Evolutionary conservation across 75 land plant species (phyloP).

Genomic region (Adiantum capillusveneris): DNA sequence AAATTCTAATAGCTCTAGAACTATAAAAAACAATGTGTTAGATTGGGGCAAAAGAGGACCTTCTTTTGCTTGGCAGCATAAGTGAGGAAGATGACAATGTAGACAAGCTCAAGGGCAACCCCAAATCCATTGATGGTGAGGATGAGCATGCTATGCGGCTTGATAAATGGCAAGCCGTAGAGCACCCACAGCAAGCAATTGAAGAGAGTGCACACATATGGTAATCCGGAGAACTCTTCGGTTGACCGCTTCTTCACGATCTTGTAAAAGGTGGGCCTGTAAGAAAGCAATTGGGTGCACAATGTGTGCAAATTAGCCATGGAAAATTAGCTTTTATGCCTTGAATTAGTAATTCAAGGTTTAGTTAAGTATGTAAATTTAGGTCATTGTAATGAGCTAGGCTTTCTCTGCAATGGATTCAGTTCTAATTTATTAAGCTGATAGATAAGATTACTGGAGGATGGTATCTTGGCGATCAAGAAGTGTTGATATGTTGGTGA

Average conservation of each 20-base stretch:
- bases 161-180: slow-evolving; percentile 74
- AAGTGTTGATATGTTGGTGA: too few species aligned
- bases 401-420: too few species aligned
- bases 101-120: slow-evolving; percentile 43
- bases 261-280: slow-evolving; percentile 64
- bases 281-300: too few species aligned
- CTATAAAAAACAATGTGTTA: background rate
- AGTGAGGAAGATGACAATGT: slow-evolving; percentile 48
- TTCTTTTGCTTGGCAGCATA: slow-evolving; percentile 37
- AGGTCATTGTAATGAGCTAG: too few species aligned
- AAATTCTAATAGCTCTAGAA: background rate
- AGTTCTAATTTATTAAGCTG: too few species aligned
- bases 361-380: background rate
- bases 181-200: slow-evolving; percentile 59
- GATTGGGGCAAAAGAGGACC: slow-evolving; percentile 1
- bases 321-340: background rate
- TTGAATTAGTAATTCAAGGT: background rate
- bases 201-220: slow-evolving; percentile 54
- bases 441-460: too few species aligned
- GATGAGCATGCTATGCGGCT: slow-evolving; percentile 60
- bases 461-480: too few species aligned
- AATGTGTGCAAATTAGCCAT: background rate
- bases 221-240: slow-evolving; percentile 52
- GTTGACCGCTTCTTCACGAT: slow-evolving; percentile 57
- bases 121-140: slow-evolving; percentile 67